These are phyloP conservation scores for Phytopythium montanum DNA, from an alignment of 352 stramenopile species.

Conservation along the genomic window DNA sequence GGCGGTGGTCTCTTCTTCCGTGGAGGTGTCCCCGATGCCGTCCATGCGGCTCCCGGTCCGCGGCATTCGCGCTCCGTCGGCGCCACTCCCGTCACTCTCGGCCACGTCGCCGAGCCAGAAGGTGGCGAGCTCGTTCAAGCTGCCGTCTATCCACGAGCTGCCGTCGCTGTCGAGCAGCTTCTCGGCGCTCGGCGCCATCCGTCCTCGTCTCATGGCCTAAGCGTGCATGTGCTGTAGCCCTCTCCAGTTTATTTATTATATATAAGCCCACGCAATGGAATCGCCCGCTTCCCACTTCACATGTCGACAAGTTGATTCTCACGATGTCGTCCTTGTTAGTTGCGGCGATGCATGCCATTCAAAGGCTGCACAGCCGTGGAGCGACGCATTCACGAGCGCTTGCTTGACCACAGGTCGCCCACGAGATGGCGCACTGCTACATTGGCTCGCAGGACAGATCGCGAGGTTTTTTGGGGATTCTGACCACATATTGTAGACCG, in stretches of 20 bases:
- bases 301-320: background rate
- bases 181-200: conserved; percentile 21
- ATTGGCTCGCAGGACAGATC: too few relatives aligned
- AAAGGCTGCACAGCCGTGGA: conserved; percentile 16
- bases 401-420: background rate
- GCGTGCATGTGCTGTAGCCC: conserved; percentile 8
- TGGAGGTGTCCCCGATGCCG: conserved; percentile 4
- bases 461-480: too few relatives aligned
- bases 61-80: conserved; percentile 11
- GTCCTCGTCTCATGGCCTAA: conserved; percentile 41
- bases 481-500: too few relatives aligned
- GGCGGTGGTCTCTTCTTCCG: background rate
- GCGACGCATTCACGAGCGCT: background rate
- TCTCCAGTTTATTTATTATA: conserved; percentile 35
- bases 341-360: conserved; percentile 9
- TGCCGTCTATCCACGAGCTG: conserved; percentile 54
- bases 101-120: conserved; percentile 42
- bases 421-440: background rate
- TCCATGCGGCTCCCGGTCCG: conserved; percentile 10
- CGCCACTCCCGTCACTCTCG: conserved; percentile 22
- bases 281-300: too few relatives aligned
- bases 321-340: background rate
- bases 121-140: conserved; percentile 37
- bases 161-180: conserved; percentile 25
- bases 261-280: conserved; percentile 10